Evolutionary conservation across 202 grass and related monocot species (phyloP), one percentile per base, ranked within the genome.

Genomic region (Cymbopogon flexuosus): DNA sequence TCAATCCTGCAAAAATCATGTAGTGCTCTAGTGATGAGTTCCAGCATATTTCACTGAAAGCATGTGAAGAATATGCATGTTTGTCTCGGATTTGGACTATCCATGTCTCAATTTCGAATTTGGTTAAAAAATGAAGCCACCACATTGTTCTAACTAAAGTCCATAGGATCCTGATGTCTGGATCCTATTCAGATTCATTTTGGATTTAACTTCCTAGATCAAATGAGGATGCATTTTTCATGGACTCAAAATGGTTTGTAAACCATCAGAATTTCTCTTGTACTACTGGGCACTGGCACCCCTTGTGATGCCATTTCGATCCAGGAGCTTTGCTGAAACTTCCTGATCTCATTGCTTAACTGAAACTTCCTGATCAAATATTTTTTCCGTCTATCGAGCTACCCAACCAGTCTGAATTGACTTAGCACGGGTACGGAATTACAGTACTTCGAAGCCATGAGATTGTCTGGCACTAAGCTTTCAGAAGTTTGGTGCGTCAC

Each of bases 1-100:
- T 57, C 34, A 69, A 57, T 52, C 56, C 80, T 89, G 65, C 78
- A 75, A 73, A 67, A 35, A 65, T 22, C 22, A 56, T 74, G 2
- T 2, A 15, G 46, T 33, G 2, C 8, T 39, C 0, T 0, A 5
- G 34, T 31, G 43, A 39, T 43, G 5, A 54, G 7, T 31, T 33
- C 43, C 1, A 37, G 58, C 5, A 64, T 16, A 72, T 5, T 62
- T 47, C 2, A 66, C 10, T 57, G 31, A 21, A 12, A 73, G 29
- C 19, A 6, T 39, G 11, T 34, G 3, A 33, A 41, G 22, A 7
- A 3, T 24, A 8, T 18, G 1, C 7, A 33, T 10, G 18, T 34
- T 73, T 54, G 8, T 35, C 65, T 40, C n/a, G 9, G 5, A 68
- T 68, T n/a, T 41, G 18, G 12, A 66, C 8, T 37, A 3, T 36